phyloP scores from a whole-genome alignment of 1,139 yeast species.

The Geotrichum histeridarum region DNA sequence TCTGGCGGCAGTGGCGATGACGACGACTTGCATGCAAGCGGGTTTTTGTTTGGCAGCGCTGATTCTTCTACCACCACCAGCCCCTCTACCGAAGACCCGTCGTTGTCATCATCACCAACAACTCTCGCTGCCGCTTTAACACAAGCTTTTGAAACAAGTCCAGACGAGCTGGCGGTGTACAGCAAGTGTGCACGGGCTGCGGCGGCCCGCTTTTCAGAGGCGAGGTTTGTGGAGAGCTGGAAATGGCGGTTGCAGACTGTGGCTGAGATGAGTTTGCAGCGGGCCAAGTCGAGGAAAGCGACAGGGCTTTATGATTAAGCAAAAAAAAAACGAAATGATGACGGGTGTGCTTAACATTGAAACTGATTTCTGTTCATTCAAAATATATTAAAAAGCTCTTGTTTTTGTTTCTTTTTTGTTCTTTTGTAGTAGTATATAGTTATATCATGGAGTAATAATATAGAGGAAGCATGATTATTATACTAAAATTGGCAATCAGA shows the following conservation, averaged over 20 bases:
- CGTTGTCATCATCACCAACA: not conserved
- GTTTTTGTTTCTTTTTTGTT: not conserved
- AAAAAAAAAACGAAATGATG: too few relatives aligned
- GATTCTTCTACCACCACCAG: too few relatives aligned
- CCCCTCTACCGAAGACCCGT: too few relatives aligned
- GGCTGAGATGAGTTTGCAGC: not conserved
- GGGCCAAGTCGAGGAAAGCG: not conserved
- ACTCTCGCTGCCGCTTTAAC: not conserved
- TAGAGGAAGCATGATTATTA: too few relatives aligned
- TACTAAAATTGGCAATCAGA: too few relatives aligned
- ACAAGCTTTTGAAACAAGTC: not conserved
- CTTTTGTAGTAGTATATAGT: too few relatives aligned
- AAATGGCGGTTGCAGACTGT: not conserved
- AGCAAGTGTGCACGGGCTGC: not conserved
- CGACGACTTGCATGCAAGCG: not conserved
- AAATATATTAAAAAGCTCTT: too few relatives aligned
- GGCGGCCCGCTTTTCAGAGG: not conserved
- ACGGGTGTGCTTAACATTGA: too few relatives aligned
- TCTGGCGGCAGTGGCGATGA: not conserved
- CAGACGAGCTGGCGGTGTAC: not conserved
- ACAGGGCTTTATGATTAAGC: slow-evolving; percentile 1
- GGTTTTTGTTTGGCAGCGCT: too few relatives aligned
- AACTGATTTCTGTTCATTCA: too few relatives aligned
- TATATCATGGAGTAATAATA: too few relatives aligned
- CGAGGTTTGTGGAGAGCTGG: not conserved